Percentiles rank a stretch among this genome's conserved stretches.
Evolutionary conservation across 768 basidiomycete species (phyloP).

Genomic region (Tulasnella sp.): DNA sequence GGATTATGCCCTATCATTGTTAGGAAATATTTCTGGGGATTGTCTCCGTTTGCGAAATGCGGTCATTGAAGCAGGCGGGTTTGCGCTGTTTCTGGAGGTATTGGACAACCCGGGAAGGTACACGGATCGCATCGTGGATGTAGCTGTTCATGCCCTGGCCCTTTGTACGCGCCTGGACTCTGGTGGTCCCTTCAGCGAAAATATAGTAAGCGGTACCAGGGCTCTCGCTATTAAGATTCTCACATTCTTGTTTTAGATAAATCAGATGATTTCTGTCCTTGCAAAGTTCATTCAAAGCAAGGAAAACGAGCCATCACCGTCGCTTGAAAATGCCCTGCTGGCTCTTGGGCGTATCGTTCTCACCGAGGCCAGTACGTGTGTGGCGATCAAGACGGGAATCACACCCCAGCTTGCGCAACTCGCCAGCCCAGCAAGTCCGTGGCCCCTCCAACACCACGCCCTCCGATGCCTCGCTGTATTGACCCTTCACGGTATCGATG

Average conservation of each 20-base stretch:
- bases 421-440: neutral
- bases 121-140: neutral
- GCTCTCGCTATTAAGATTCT: neutral
- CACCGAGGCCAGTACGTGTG: neutral
- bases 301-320: neutral
- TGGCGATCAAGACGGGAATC: neutral
- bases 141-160: neutral
- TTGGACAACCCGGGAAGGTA: neutral
- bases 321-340: neutral
- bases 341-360: neutral
- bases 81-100: neutral
- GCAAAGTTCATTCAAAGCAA: neutral
- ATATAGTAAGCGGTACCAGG: neutral
- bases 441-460: neutral
- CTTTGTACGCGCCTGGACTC: neutral
- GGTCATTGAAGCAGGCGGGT: neutral
- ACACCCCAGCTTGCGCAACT: neutral
- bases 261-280: neutral
- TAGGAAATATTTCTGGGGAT: neutral
- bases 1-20: neutral
- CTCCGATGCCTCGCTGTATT: neutral
- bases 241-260: neutral
- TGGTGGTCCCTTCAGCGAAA: neutral
- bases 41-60: neutral
- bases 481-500: neutral